A percentile compares a stretch with the other conserved stretches of the same genome.
Conservation (phyloP, 2,329 filamentous ascomycete genomes). For the Aspergillus pseudotamarii region DNA sequence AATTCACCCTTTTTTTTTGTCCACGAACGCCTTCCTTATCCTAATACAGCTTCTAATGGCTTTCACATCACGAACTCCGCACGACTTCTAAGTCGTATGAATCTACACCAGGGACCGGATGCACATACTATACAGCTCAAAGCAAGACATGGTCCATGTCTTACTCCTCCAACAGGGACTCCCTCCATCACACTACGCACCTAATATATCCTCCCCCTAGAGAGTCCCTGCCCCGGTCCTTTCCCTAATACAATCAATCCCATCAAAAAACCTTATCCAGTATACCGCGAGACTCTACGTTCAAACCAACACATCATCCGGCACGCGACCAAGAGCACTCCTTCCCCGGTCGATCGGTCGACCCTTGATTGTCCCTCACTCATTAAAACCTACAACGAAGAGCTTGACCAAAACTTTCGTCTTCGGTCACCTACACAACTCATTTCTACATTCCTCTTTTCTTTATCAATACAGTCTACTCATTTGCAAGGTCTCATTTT, state of each 20-base stretch:
- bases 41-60: neutral
- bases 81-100: neutral
- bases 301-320: neutral
- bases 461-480: neutral
- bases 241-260: neutral
- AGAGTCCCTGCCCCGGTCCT: neutral
- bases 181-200: neutral
- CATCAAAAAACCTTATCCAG: neutral
- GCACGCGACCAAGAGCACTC: neutral
- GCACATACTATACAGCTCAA: neutral
- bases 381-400: neutral
- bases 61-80: neutral
- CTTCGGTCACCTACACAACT: neutral
- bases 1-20: neutral
- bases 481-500: neutral
- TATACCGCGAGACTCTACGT: neutral
- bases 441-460: neutral
- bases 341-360: neutral
- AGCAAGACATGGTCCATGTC: neutral
- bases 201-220: neutral
- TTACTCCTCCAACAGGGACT: neutral
- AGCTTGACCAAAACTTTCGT: neutral
- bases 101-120: neutral
- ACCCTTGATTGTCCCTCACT: neutral
- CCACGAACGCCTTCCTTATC: slow-evolving; percentile 6